These are phyloP conservation scores for Termitomyces sp. DNA, from an alignment of 768 basidiomycete genomes.

Conservation along the genomic window DNA sequence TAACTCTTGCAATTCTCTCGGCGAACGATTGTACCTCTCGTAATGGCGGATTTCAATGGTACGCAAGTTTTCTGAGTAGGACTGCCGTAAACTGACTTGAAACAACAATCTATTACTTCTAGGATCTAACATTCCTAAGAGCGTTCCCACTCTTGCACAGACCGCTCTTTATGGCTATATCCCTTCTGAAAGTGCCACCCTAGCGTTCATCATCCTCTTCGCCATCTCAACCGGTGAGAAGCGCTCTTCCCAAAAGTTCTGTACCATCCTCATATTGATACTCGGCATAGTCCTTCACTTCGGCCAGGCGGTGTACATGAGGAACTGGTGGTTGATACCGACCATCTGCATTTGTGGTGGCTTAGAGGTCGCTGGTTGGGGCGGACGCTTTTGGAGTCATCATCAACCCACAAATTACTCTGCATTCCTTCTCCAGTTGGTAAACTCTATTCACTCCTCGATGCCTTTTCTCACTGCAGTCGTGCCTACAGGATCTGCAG, in stretches of 20 bases:
- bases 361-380: conserved; percentile 52
- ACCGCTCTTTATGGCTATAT: conserved; percentile 29
- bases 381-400: conserved; percentile 47
- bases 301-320: conserved; percentile 35
- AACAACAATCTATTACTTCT: not conserved
- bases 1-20: not conserved
- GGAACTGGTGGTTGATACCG: conserved; percentile 48
- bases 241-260: not conserved
- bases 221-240: conserved; percentile 31
- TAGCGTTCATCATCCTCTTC: conserved; percentile 34
- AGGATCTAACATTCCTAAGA: not conserved
- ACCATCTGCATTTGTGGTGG: conserved; percentile 43
- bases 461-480: not conserved
- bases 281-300: conserved; percentile 36
- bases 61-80: not conserved
- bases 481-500: conserved; percentile 27
- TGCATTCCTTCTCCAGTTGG: conserved; percentile 37
- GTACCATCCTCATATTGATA: not conserved
- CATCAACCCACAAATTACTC: conserved; percentile 14
- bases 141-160: not conserved
- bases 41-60: not conserved
- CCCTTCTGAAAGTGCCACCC: conserved; percentile 31
- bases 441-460: not conserved
- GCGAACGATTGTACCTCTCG: not conserved
- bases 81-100: not conserved